Evolutionary conservation across 2,329 filamentous ascomycete species (phyloP), one percentile per base, ranked within the genome.

Genomic region (Ploettnerulaceae sp.): DNA sequence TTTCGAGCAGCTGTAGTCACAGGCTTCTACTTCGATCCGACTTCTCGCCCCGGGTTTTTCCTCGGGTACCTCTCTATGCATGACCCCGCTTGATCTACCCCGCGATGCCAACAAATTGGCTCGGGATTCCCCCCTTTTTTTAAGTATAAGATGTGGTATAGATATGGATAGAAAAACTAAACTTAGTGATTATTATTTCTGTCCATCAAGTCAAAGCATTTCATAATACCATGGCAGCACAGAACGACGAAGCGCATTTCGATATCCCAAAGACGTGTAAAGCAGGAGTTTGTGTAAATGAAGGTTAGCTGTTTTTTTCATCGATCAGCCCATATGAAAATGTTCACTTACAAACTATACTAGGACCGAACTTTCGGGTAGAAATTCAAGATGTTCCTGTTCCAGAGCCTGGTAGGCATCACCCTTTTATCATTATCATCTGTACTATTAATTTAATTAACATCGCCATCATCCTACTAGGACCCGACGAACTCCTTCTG

Each of bases 401-500:
- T 0, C 73, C 73, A 4, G 66, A 71, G 40, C 70, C 71, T 45
- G 70, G 46, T 44, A 14, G 21, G 36, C n/a, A n/a, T n/a, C n/a
- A n/a, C n/a, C n/a, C n/a, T n/a, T n/a, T n/a, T n/a, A n/a, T n/a
- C n/a, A n/a, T n/a, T n/a, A n/a, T n/a, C n/a, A n/a, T n/a, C n/a
- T n/a, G n/a, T n/a, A n/a, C 9, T 20, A 15, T 24, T 35, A 7
- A 21, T 24, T 7, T 2, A 28, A 17, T 29, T 33, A 3, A 22
- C 17, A 45, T 31, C 22, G 18, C 32, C 34, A 21, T 36, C 17
- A 7, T 15, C 20, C 15, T 8, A 35, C 7, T n/a, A 50, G 55
- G 42, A 5, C 56, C 50, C 0, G 67, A 77, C 39, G 76, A 81
- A 48, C 63, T 81, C 17, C 67, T 81, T 7, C 68, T 81, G 57